Base-by-base conservation (phyloP, 805 yeast species). In the Candida caryicola region DNA sequence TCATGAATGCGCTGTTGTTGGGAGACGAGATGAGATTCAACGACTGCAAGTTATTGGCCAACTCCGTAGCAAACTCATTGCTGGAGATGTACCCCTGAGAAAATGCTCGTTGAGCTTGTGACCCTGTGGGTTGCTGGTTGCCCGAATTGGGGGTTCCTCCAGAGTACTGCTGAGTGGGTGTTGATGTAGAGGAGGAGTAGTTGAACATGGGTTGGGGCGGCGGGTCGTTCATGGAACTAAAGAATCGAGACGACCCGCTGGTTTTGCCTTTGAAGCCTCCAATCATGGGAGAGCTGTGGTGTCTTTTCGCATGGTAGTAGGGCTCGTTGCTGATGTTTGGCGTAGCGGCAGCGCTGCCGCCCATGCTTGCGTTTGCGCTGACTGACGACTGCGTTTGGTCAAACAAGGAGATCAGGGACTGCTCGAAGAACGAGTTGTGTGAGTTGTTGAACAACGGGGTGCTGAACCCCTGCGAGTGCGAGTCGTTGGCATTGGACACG, bases 261-360 rank as follows among this genome's bases (percentile, higher is more conserved):
- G 29, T 25, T 15, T 31, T 29, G 17, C 29, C 23, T 36, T 29
- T 31, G 29, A 33, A 33, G 17, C 34, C 29, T 8, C 51, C 51
- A 4, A 45, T 43, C 39, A 48, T 34, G 10, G 51, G 52, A 9
- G 49, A 47, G 16, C 45, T 44, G 33, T 46, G 39, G 33, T 46
- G 50, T 16, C 50, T 32, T 31, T 37, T 44, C 23, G 41, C 19
- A 21, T 16, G 31, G 12, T 21, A 10, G 25, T 21, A 21, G 7
- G 25, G 10, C 25, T 21, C 25, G 10, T 21, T 21, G 25, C 9
- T 7, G 10, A 21, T 21, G 10, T 21, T 21, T 21, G 25, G 25
- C 9, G 25, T 21, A 7, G 25, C 10, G 7, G 10, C 10, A n/a
- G n/a, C n/a, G n/a, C n/a, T n/a, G n/a, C n/a, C n/a, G n/a, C n/a